Evolutionary conservation across 805 yeast species (phyloP).

Genomic region (Ogataea polymorpha): DNA sequence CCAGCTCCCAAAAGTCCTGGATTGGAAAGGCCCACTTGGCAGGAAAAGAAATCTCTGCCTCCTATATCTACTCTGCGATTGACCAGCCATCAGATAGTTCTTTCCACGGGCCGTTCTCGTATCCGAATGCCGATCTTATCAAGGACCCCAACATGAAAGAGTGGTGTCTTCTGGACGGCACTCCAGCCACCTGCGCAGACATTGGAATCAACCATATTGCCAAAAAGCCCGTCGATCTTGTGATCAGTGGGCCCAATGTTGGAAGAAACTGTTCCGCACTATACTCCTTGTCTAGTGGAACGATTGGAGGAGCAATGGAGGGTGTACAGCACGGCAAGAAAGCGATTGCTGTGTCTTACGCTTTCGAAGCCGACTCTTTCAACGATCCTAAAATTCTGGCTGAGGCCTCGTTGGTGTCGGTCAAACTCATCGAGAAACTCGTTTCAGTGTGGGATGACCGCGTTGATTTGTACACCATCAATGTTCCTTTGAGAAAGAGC

Average conservation of each 20-base stretch:
- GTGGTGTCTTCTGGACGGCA: constrained; percentile 87
- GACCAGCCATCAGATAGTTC: constrained; percentile 44
- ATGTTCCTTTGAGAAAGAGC: constrained; percentile 67
- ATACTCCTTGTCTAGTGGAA: constrained; percentile 88
- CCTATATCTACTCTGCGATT: constrained; percentile 60
- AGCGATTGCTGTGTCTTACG: constrained; percentile 81
- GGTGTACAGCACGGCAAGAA: constrained; percentile 70
- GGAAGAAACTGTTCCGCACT: constrained; percentile 91
- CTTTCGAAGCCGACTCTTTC: constrained; percentile 52
- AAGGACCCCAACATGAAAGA: constrained; percentile 52
- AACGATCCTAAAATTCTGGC: constrained; percentile 50
- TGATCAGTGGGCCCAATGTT: constrained; percentile 91
- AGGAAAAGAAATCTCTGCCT: constrained; percentile 58
- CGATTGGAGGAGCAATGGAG: constrained; percentile 97
- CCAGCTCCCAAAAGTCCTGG: constrained; percentile 89
- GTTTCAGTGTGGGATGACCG: constrained; percentile 52
- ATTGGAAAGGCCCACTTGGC: constrained; percentile 97
- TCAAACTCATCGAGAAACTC: constrained; percentile 59
- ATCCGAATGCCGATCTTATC: constrained; percentile 41
- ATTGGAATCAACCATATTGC: constrained; percentile 77
- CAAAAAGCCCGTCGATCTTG: constrained; percentile 69
- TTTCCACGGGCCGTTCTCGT: constrained; percentile 65
- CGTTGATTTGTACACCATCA: constrained; percentile 77
- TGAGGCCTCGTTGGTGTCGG: constrained; percentile 67
- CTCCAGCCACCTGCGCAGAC: constrained; percentile 95